Conservation (phyloP, 192 early-diverging fungal genomes). For the Diversispora epigaea region DNA sequence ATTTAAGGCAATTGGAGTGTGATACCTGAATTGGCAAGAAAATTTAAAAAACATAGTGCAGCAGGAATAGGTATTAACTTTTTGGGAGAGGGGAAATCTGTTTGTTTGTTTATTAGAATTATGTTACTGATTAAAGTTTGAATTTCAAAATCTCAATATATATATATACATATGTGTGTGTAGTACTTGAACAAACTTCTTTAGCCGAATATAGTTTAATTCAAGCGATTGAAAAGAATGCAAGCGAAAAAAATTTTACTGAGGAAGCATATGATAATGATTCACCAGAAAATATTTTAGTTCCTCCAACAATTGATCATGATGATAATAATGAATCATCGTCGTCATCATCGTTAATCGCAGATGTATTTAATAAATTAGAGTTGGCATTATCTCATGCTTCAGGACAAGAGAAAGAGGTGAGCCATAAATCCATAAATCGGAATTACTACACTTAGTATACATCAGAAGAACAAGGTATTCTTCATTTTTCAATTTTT, state of each 20-base stretch:
- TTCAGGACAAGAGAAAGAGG: slow-evolving; percentile 25
- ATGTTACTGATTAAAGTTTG: background rate
- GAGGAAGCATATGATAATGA: slow-evolving; percentile 31
- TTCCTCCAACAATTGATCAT: slow-evolving; percentile 26
- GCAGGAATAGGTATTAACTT: slow-evolving; percentile 46
- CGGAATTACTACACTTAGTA: background rate
- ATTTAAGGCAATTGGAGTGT: slow-evolving; percentile 46
- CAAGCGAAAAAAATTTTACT: background rate
- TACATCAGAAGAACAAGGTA: background rate
- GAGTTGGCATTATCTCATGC: slow-evolving; percentile 2
- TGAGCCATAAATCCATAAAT: slow-evolving; percentile 1
- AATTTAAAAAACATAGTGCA: slow-evolving; percentile 57
- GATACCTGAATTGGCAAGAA: slow-evolving; percentile 52
- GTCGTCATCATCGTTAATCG: background rate
- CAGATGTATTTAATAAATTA: slow-evolving; percentile 32
- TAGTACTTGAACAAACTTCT: slow-evolving; percentile 44
- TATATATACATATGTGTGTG: background rate
- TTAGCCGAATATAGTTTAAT: slow-evolving; percentile 41
- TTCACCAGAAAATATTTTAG: slow-evolving; percentile 27
- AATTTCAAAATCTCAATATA: background rate
- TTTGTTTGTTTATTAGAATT: background rate
- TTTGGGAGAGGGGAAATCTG: background rate
- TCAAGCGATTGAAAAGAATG: slow-evolving; percentile 23
- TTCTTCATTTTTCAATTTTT: background rate
- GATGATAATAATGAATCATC: too few species aligned